Evolutionary conservation across 768 basidiomycete species (phyloP).

Genomic region (Trametes cinnabarina): DNA sequence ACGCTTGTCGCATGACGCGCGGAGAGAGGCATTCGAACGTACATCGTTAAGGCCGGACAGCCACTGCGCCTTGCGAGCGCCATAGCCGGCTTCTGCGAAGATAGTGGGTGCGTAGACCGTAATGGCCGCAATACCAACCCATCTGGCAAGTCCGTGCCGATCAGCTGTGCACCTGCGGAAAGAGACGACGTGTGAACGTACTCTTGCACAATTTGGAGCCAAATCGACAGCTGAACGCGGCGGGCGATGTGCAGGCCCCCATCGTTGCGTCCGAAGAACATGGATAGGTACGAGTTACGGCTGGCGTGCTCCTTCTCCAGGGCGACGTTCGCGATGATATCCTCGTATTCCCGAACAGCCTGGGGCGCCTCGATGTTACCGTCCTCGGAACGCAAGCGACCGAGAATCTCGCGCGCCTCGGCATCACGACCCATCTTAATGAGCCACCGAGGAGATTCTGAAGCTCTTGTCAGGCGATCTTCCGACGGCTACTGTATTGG

Average conservation of each 20-base stretch:
- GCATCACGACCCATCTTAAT: slow-evolving; percentile 39
- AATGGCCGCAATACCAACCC: slow-evolving; percentile 46
- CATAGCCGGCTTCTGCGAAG: slow-evolving; percentile 43
- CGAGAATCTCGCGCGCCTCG: slow-evolving; percentile 38
- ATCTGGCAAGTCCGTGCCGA: slow-evolving; percentile 23
- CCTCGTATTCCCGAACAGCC: slow-evolving; percentile 35
- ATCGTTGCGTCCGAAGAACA: slow-evolving; percentile 42
- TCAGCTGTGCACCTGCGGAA: not conserved
- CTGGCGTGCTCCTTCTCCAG: slow-evolving; percentile 40
- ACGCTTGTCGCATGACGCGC: not conserved
- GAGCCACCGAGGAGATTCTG: slow-evolving; percentile 35
- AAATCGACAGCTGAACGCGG: slow-evolving; percentile 42
- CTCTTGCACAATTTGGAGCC: slow-evolving; percentile 47
- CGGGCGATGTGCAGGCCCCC: slow-evolving; percentile 42
- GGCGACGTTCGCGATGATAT: slow-evolving; percentile 38
- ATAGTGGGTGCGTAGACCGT: slow-evolving; percentile 47
- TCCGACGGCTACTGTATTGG: not conserved
- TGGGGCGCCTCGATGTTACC: slow-evolving; percentile 25
- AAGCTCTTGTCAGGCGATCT: not conserved
- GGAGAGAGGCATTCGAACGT: slow-evolving; percentile 2
- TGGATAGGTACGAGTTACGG: slow-evolving; percentile 43
- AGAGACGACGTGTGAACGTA: slow-evolving; percentile 17
- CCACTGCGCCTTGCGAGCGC: slow-evolving; percentile 43
- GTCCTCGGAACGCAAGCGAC: slow-evolving; percentile 33
- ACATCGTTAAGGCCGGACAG: slow-evolving; percentile 45